Base-by-base conservation (phyloP, 768 basidiomycete species). In the Paxillus rubicundulus region DNA sequence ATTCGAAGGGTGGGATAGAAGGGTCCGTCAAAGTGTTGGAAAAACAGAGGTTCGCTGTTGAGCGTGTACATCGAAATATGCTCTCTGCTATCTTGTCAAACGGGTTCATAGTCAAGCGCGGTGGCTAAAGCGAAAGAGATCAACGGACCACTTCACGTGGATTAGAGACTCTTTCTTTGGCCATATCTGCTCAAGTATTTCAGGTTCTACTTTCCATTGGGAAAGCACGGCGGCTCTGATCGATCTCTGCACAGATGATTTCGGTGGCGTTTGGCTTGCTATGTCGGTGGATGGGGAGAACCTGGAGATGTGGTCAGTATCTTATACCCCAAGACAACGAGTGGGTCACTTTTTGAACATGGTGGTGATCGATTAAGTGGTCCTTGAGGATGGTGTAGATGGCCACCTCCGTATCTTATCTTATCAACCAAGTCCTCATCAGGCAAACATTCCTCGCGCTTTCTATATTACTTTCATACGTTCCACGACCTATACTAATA, bases 161-260 rank as follows among this genome's bases (percentile, higher is more conserved):
- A 89, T 86, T 43, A 98, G 76, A 2, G 86, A 80, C 76, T 98
- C 96, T 78, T 98, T 99, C 89, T 98, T 99, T 3, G 95, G 92
- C 97, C 97, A 99, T 47, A 99, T 81, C 61, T 81, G 81, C 66
- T 99, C 97, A 28, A 98, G 74, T 2, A 86, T 83, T 57, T 90
- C 91, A 38, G 82, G 78, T 56, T 85, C 82, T 46, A 91, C 80
- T 61, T 84, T 89, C 80, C 92, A 88, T 68, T 96, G 93, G 17
- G 86, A 80, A 45, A 97, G 77, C 30, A 97, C 74, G 41, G 77
- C 78, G 20, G 85, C 74, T 50, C 97, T 86, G 70, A 98, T 93
- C 59, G 82, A 80, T 64, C 97, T 81, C 68, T 98, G 96, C 7
- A 92, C 86, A 21, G 95, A 98, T 32, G 92, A 85, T 71, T 98